These are phyloP conservation scores for Amanita muscaria DNA, from an alignment of 768 basidiomycete species.

Conservation along the genomic window DNA sequence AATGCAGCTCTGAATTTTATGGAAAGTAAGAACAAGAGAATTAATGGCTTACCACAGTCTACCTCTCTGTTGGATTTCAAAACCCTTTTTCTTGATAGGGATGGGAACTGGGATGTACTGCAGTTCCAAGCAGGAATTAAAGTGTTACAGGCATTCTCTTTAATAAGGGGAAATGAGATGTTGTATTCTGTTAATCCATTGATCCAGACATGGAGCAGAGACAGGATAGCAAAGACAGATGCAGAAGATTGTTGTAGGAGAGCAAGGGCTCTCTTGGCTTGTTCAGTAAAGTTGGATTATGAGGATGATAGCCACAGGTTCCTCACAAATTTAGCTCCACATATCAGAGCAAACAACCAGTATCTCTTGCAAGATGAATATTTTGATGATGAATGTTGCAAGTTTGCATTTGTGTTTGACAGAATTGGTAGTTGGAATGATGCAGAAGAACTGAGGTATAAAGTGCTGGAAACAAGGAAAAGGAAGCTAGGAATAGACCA, in stretches of 20 bases:
- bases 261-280: no score
- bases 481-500: neutral
- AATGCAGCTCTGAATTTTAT: no score
- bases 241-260: neutral
- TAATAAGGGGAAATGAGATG: no score
- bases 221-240: neutral
- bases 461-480: neutral
- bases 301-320: neutral
- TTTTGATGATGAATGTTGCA: no score
- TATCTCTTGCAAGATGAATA: neutral
- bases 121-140: constrained; percentile 13
- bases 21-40: no score
- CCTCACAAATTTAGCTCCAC: neutral
- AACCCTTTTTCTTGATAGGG: constrained; percentile 12
- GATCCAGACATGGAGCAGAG: constrained; percentile 8
- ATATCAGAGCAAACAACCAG: constrained; percentile 3
- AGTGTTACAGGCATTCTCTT: constrained; percentile 12
- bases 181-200: constrained; percentile 15
- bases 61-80: constrained; percentile 12
- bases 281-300: neutral
- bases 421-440: no score
- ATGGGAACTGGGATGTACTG: no score
- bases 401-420: neutral
- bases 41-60: no score
- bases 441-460: neutral